Evolutionary conservation across 441 rosid species (phyloP).

Genomic region (Brassica balearica): DNA sequence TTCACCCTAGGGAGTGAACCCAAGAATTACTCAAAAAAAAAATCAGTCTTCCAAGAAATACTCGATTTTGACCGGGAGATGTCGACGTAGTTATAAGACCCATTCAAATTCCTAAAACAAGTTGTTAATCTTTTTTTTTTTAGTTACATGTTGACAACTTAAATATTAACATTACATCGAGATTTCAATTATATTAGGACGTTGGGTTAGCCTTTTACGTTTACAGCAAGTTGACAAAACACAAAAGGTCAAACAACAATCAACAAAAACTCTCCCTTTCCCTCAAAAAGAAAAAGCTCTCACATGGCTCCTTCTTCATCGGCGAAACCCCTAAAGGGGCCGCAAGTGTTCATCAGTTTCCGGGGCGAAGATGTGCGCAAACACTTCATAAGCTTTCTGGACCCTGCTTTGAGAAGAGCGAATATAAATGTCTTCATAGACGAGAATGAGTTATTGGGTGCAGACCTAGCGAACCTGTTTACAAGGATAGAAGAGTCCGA

Average conservation of each 20-base stretch:
- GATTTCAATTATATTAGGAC: not conserved
- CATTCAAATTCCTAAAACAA: not conserved
- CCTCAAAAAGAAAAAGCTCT: not conserved
- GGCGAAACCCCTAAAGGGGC: not conserved
- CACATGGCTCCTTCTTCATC: constrained; percentile 18
- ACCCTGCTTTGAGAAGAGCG: not conserved
- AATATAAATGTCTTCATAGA: constrained; percentile 31
- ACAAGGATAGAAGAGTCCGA: constrained; percentile 1
- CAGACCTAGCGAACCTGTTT: not conserved
- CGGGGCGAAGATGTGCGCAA: constrained; percentile 21
- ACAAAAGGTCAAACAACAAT: constrained; percentile 1
- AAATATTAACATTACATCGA: not conserved
- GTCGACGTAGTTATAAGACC: not conserved
- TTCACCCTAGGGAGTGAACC: too few species aligned
- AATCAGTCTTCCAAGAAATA: not conserved
- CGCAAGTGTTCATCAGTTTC: constrained; percentile 34
- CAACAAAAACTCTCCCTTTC: not conserved
- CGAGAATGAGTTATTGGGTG: not conserved
- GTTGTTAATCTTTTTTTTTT: not conserved
- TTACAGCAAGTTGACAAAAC: not conserved
- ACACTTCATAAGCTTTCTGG: constrained; percentile 23
- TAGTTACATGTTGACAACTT: not conserved
- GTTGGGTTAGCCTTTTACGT: not conserved
- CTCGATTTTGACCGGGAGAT: not conserved
- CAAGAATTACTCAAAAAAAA: too few species aligned